These are phyloP conservation scores for Globisporangium rhizosaccharum DNA, from an alignment of 352 stramenopile species.

Conservation along the genomic window DNA sequence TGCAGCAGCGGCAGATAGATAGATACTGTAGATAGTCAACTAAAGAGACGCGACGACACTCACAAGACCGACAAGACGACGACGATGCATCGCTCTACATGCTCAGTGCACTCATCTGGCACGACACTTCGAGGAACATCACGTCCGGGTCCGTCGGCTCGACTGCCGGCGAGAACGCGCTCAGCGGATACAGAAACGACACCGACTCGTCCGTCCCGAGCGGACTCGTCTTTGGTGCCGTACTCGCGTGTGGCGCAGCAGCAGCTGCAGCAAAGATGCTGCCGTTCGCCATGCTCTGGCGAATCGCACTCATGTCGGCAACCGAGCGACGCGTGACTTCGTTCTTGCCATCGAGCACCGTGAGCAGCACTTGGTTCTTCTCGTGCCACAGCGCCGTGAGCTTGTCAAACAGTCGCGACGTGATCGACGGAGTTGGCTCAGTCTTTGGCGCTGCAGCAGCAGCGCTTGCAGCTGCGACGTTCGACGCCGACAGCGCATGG, in stretches of 20 bases:
- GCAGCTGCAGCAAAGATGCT: slow-evolving; percentile 44
- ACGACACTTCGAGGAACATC: slow-evolving; percentile 80
- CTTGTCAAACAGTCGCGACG: slow-evolving; percentile 71
- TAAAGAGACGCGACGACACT: slow-evolving; percentile 2
- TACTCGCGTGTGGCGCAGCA: slow-evolving; percentile 14
- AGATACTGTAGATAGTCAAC: no score
- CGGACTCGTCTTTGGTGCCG: slow-evolving; percentile 18
- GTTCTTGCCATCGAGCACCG: slow-evolving; percentile 66
- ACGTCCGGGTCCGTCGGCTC: slow-evolving; percentile 38
- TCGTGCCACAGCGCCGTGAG: slow-evolving; percentile 77
- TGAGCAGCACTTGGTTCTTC: slow-evolving; percentile 82
- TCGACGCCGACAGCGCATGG: slow-evolving; percentile 12
- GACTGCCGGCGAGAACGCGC: slow-evolving; percentile 56
- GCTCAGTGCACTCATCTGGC: slow-evolving; percentile 46
- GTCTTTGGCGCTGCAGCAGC: no score
- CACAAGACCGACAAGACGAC: background rate
- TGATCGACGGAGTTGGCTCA: slow-evolving; percentile 29
- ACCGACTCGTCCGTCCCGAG: slow-evolving; percentile 56
- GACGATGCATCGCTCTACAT: slow-evolving; percentile 21
- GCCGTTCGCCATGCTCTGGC: slow-evolving; percentile 55
- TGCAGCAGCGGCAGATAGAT: no score
- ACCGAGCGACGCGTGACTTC: slow-evolving; percentile 64
- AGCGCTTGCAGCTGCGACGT: background rate
- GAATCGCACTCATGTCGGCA: slow-evolving; percentile 80
- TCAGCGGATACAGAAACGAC: slow-evolving; percentile 84